phyloP scores from a whole-genome alignment of 2,329 filamentous ascomycete species.

The Helminthosporium solani region DNA sequence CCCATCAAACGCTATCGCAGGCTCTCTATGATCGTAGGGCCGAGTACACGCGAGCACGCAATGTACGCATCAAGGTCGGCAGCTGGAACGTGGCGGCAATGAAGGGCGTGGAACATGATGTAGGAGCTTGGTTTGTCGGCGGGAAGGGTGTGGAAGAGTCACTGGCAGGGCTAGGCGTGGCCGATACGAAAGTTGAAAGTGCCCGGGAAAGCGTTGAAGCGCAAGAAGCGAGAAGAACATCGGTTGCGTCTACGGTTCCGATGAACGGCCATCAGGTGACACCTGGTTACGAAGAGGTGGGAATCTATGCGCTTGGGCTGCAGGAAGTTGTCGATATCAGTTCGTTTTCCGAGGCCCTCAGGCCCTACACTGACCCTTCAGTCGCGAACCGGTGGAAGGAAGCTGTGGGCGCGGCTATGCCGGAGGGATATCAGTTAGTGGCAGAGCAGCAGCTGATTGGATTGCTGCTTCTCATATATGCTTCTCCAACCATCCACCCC shows the following conservation, averaged over 20 bases:
- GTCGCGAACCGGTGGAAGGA: slow-evolving; percentile 78
- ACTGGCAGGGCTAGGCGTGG: slow-evolving; percentile 55
- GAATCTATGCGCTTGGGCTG: slow-evolving; percentile 83
- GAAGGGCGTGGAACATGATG: slow-evolving; percentile 81
- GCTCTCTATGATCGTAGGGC: slow-evolving; percentile 69
- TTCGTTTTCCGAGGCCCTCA: slow-evolving; percentile 74
- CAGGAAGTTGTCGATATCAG: slow-evolving; percentile 91
- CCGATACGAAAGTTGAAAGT: slow-evolving; percentile 34
- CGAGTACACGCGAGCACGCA: slow-evolving; percentile 76
- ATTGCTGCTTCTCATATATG: slow-evolving; percentile 80
- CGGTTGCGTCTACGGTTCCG: slow-evolving; percentile 47
- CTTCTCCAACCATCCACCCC: slow-evolving; percentile 71
- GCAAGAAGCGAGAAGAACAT: slow-evolving; percentile 50
- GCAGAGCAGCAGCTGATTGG: slow-evolving; percentile 85
- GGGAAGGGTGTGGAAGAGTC: slow-evolving; percentile 68
- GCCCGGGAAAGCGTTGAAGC: slow-evolving; percentile 48
- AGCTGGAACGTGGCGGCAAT: slow-evolving; percentile 93
- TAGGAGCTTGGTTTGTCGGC: slow-evolving; percentile 83
- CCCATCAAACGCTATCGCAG: slow-evolving; percentile 54
- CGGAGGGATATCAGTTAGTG: slow-evolving; percentile 72
- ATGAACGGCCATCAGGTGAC: slow-evolving; percentile 49
- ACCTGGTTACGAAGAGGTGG: slow-evolving; percentile 68
- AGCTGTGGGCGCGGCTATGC: slow-evolving; percentile 71
- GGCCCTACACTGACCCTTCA: slow-evolving; percentile 70
- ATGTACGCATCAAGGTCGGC: slow-evolving; percentile 83